Evolutionary conservation across 2,329 filamentous ascomycete genomes (phyloP).

Genomic region (Colletotrichum sojae): DNA sequence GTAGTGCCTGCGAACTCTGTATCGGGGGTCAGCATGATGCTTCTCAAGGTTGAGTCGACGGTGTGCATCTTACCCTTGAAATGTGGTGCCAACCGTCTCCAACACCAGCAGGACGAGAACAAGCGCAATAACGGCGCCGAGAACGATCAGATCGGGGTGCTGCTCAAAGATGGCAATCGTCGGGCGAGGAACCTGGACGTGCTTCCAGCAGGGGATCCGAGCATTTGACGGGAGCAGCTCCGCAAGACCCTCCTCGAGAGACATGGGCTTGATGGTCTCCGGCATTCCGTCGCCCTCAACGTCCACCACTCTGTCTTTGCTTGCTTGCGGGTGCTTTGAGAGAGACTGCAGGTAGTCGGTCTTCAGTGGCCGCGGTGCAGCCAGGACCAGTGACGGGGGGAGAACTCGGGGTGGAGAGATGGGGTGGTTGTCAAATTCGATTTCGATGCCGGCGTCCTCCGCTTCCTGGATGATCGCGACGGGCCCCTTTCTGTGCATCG

Average conservation of each 20-base stretch:
- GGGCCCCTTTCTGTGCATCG: constrained; percentile 5
- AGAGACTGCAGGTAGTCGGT: constrained; percentile 39
- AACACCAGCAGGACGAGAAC: constrained; percentile 30
- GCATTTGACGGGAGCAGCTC: constrained; percentile 19
- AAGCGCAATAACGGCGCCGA: constrained; percentile 33
- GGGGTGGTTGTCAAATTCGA: constrained; percentile 36
- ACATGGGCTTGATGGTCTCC: constrained; percentile 31
- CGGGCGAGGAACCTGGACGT: constrained; percentile 12
- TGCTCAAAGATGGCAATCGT: constrained; percentile 27
- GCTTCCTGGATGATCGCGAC: not conserved
- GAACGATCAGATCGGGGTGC: constrained; percentile 38
- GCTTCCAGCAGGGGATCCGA: constrained; percentile 27
- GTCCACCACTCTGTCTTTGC: constrained; percentile 37
- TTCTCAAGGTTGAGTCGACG: not conserved
- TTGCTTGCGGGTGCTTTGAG: constrained; percentile 7
- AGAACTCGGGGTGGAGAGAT: constrained; percentile 26
- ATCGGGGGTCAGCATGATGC: not conserved
- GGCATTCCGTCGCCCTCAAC: constrained; percentile 35
- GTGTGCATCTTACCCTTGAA: constrained; percentile 30
- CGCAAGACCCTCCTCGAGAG: constrained; percentile 25
- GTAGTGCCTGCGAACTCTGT: constrained; percentile 34
- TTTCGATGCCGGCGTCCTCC: constrained; percentile 16
- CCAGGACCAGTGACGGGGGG: constrained; percentile 34
- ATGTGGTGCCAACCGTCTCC: constrained; percentile 35
- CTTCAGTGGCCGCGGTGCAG: constrained; percentile 32